These are phyloP conservation scores for Lumnitzera racemosa DNA, from an alignment of 345 rosid genomes.

Conservation along the genomic window DNA sequence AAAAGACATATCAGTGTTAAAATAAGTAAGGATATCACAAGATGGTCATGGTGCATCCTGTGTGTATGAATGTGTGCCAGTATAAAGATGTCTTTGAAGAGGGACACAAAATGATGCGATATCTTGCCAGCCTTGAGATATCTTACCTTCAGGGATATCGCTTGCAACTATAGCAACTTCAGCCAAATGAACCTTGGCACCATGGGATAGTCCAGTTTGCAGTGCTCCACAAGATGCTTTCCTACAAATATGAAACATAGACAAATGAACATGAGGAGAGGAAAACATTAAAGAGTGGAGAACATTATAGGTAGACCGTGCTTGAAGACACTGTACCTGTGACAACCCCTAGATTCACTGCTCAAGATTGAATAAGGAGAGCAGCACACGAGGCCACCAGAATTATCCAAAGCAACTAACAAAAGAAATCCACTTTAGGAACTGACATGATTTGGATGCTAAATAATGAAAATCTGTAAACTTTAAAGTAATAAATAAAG, in stretches of 20 bases:
- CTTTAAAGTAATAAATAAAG: background rate
- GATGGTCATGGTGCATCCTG: no score
- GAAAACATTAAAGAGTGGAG: background rate
- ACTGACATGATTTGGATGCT: background rate
- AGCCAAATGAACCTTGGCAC: constrained; percentile 10
- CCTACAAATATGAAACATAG: background rate
- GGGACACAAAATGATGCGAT: no score
- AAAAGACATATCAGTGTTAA: background rate
- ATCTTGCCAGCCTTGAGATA: background rate
- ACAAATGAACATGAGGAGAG: background rate
- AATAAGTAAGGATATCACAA: no score
- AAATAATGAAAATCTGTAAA: background rate
- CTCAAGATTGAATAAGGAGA: constrained; percentile 23
- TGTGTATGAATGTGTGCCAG: no score
- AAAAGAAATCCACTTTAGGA: no score
- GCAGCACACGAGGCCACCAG: constrained; percentile 18
- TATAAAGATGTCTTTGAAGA: no score
- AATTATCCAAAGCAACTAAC: constrained; percentile 23
- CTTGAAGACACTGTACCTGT: constrained; percentile 11
- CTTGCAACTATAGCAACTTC: constrained; percentile 21
- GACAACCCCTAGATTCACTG: constrained; percentile 25
- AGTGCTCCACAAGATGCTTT: constrained; percentile 10
- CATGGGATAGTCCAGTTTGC: constrained; percentile 16
- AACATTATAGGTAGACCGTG: background rate
- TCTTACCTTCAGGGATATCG: constrained; percentile 22